Conservation (phyloP, 179 eudicot genomes). For the Beta corolliflora region DNA sequence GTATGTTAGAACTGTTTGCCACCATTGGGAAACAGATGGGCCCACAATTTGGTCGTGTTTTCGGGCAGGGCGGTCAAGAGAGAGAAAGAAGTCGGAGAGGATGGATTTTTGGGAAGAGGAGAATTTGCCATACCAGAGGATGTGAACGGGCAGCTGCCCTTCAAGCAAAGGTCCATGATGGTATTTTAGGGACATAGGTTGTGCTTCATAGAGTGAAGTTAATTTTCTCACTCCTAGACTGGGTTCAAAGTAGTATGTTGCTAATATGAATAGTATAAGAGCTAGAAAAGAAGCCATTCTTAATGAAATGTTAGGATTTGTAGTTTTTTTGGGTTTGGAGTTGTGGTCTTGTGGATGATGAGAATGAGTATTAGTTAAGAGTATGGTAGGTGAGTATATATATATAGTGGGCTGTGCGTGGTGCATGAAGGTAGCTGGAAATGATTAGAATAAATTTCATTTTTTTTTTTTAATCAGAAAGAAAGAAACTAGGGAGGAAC, state of each 20-base stretch:
- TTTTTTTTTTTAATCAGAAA: too few relatives aligned
- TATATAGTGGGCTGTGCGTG: not conserved
- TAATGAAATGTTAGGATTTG: not conserved
- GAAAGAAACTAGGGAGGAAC: too few relatives aligned
- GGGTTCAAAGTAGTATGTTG: not conserved
- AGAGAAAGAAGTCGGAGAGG: slow-evolving; percentile 48
- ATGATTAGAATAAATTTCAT: not conserved
- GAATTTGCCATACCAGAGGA: slow-evolving; percentile 63
- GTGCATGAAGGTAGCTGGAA: slow-evolving; percentile 6
- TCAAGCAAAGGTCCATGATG: slow-evolving; percentile 53
- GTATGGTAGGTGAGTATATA: not conserved
- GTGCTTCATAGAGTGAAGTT: slow-evolving; percentile 16
- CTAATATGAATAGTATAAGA: not conserved
- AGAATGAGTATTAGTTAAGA: too few relatives aligned
- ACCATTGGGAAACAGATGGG: slow-evolving; percentile 5
- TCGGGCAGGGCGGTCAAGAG: slow-evolving; percentile 21
- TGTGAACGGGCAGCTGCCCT: slow-evolving; percentile 41
- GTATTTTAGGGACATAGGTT: slow-evolving; percentile 21
- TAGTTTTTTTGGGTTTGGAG: too few relatives aligned
- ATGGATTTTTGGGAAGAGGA: slow-evolving; percentile 47
- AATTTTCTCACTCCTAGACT: slow-evolving; percentile 11
- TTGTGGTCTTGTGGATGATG: not conserved
- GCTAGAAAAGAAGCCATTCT: slow-evolving; percentile 12
- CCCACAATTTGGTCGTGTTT: not conserved
- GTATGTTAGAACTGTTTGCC: slow-evolving; percentile 12